Base-by-base conservation (phyloP, 1,284 basidiomycete species). In the Apiotrichum sp. region DNA sequence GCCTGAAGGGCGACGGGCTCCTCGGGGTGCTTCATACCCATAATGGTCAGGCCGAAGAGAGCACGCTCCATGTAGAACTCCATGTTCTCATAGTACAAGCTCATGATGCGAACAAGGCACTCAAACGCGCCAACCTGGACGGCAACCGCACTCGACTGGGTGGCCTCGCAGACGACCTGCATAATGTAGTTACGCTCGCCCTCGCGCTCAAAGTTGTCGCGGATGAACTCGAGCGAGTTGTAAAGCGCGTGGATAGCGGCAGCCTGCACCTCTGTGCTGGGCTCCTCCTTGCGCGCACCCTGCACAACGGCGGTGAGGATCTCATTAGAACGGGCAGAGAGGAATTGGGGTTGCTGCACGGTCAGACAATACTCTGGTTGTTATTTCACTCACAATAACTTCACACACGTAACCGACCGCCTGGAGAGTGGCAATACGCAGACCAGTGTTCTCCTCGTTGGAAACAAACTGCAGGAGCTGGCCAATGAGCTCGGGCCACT, bases 131-230 rank as follows among this genome's bases (percentile, higher is more conserved):
- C 89, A 29, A 93, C 86, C 79, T 97, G 92, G 51, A 98, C 92
- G 45, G 83, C 76, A 14, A 87, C 83, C 4, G 85, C 77, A 2
- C 81, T 62, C 64, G 86, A 92, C 77, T 98, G 96, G 1, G 96
- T 98, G 1, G 95, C 96, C 74, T 98, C 96, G 73, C 95, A 99
- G 32, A 98, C 90, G 50, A 98, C 93, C 80, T 99, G 96, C 96
- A 98, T 98, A 77, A 99, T 98, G 79, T 97, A 98, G 79, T 98
- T 98, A 53, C 95, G 85, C 77, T 98, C 95, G 58, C 96, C 95
- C 90, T 97, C 93, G 57, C 92, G 86, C 66, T 97, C 92, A 77
- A 99, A 98, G 79, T 99, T 99, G 69, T 93, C 91, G 57, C 90
- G 84, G 52, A 98, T 90, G 71, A 99, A 99, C 75, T 97, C 93